A percentile compares a stretch with the other conserved stretches of the same genome.
phyloP scores from a whole-genome alignment of 1,139 yeast genomes.

The Candida dubliniensis region DNA sequence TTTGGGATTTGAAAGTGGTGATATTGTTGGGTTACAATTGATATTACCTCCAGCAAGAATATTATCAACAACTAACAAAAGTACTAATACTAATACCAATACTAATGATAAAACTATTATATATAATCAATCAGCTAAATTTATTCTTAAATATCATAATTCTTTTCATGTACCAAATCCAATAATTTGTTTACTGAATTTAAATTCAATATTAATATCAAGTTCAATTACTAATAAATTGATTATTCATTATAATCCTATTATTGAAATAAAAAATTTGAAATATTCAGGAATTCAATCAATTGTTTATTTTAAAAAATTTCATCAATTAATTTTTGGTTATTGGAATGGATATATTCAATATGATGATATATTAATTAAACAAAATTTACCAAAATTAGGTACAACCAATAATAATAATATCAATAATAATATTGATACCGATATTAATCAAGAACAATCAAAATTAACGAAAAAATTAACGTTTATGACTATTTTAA shows the following conservation, averaged over 20 bases:
- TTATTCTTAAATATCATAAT: conserved; percentile 23
- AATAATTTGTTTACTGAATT: conserved; percentile 37
- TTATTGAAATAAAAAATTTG: conserved; percentile 13
- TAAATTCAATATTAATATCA: conserved; percentile 28
- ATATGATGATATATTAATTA: conserved; percentile 9
- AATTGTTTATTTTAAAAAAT: conserved; percentile 14
- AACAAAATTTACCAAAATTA: conserved; percentile 19
- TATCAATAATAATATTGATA: too few relatives aligned
- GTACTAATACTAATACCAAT: too few relatives aligned
- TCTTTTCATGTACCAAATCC: conserved; percentile 52
- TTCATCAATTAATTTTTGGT: conserved; percentile 23
- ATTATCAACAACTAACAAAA: not conserved
- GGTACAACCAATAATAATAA: too few relatives aligned
- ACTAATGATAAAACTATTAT: conserved; percentile 18
- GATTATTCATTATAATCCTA: conserved; percentile 21
- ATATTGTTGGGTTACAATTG: conserved; percentile 35
- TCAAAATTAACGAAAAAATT: conserved; percentile 15
- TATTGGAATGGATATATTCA: conserved; percentile 44
- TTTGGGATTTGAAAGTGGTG: conserved; percentile 63
- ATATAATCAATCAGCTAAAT: conserved; percentile 22
- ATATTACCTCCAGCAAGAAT: conserved; percentile 10
- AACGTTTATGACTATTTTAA: conserved; percentile 15
- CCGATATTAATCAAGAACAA: conserved; percentile 11
- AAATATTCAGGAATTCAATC: conserved; percentile 25
- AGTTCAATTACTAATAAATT: conserved; percentile 45